A percentile compares a stretch with the other conserved stretches of the same genome.
Conservation (phyloP, 169 alveolate species). For the Eimeria brunetti region DNA sequence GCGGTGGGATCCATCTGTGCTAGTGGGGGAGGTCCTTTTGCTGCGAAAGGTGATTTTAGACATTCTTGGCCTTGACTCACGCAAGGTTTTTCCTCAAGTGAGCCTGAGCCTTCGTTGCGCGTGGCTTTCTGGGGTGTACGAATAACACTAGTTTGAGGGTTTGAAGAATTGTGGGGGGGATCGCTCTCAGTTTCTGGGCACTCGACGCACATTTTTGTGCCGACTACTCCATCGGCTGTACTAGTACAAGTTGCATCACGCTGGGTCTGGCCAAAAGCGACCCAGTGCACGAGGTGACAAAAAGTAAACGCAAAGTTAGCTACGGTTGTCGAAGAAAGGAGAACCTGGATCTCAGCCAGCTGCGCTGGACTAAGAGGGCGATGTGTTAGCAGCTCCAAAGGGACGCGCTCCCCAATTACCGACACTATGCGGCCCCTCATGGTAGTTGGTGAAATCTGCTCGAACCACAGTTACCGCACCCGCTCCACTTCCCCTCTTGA, state of each 20-base stretch:
- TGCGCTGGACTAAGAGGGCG: conserved; percentile 57
- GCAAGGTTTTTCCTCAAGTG: background rate
- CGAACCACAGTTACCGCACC: background rate
- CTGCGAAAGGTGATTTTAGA: background rate
- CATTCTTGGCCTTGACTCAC: background rate
- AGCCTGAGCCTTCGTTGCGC: background rate
- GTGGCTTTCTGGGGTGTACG: background rate
- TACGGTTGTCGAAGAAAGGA: conserved; percentile 11
- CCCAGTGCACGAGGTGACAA: conserved; percentile 68
- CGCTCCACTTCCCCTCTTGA: background rate
- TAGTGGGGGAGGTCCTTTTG: background rate
- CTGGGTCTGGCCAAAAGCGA: conserved; percentile 59
- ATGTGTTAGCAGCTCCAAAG: conserved; percentile 31
- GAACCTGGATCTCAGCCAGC: conserved; percentile 64
- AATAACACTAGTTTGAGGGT: background rate
- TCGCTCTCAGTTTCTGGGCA: background rate
- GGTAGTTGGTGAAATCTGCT: conserved; percentile 24
- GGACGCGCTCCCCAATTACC: conserved; percentile 57
- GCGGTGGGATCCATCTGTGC: background rate
- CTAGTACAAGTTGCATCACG: conserved; percentile 1
- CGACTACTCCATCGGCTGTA: background rate
- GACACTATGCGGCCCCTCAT: conserved; percentile 40
- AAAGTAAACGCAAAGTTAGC: conserved; percentile 32
- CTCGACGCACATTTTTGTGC: background rate
- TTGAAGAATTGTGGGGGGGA: background rate